Conservation (phyloP, 2,329 filamentous ascomycete species). For the Helotiales sp. region DNA sequence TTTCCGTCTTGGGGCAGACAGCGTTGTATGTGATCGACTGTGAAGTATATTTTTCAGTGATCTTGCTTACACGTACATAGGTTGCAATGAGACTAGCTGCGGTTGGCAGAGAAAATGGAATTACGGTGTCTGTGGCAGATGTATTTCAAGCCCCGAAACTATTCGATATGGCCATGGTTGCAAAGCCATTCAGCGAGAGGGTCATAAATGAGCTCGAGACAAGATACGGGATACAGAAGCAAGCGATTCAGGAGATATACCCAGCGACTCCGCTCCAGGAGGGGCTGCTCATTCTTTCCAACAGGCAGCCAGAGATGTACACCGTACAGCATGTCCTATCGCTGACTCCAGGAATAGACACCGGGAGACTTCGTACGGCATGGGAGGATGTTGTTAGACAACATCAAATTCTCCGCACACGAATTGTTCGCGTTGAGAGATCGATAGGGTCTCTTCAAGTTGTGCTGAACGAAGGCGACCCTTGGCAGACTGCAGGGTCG, state of each 20-base stretch:
- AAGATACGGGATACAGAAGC: neutral
- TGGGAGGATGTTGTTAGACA: conserved; percentile 35
- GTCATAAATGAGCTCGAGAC: conserved; percentile 1
- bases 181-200: conserved; percentile 9
- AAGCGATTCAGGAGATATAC: conserved; percentile 42
- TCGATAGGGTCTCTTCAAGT: conserved; percentile 19
- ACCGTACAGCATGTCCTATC: conserved; percentile 34
- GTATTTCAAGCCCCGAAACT: conserved; percentile 50
- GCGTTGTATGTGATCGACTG: conserved; percentile 24
- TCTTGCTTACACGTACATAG: neutral
- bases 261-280: conserved; percentile 47
- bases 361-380: conserved; percentile 32
- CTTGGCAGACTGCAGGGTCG: conserved; percentile 5
- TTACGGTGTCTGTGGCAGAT: conserved; percentile 48
- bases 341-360: conserved; percentile 23
- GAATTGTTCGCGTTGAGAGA: conserved; percentile 34
- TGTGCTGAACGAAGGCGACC: conserved; percentile 17
- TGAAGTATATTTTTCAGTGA: neutral
- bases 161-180: conserved; percentile 49
- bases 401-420: conserved; percentile 43
- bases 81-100: conserved; percentile 52
- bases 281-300: conserved; percentile 45
- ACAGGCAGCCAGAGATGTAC: conserved; percentile 43
- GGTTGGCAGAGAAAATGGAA: conserved; percentile 36
- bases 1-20: conserved; percentile 45